These are phyloP conservation scores for Leptosphaerulina australis DNA, from an alignment of 2,329 filamentous ascomycete genomes.

Conservation along the genomic window DNA sequence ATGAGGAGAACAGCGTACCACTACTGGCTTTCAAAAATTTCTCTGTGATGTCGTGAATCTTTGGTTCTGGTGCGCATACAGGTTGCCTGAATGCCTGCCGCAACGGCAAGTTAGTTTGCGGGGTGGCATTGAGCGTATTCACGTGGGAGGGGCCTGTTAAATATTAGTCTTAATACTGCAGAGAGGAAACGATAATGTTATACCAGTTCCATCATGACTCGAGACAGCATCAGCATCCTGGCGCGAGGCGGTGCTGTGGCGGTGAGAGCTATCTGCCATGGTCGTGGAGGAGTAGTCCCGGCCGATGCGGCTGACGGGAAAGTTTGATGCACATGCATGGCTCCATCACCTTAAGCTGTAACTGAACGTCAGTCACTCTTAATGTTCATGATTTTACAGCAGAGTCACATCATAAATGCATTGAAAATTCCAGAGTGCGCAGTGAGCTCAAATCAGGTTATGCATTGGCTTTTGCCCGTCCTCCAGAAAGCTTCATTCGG, in stretches of 20 bases:
- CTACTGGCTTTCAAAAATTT: constrained; percentile 60
- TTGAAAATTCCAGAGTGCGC: background rate
- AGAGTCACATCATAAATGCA: constrained; percentile 17
- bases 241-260: constrained; percentile 33
- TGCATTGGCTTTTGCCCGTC: constrained; percentile 36
- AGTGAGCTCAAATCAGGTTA: constrained; percentile 32
- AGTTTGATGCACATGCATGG: constrained; percentile 19
- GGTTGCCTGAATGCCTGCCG: constrained; percentile 36
- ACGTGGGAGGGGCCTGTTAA: constrained; percentile 22
- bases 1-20: constrained; percentile 48
- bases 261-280: constrained; percentile 41
- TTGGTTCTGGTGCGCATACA: constrained; percentile 38
- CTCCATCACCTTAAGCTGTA: constrained; percentile 11
- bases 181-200: background rate
- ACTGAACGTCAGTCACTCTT: constrained; percentile 1
- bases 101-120: constrained; percentile 35
- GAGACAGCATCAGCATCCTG: constrained; percentile 13
- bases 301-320: constrained; percentile 34
- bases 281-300: constrained; percentile 41
- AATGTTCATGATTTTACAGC: constrained; percentile 4
- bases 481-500: constrained; percentile 25
- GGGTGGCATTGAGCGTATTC: constrained; percentile 12
- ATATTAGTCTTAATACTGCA: constrained; percentile 1
- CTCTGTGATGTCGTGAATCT: constrained; percentile 61
- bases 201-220: constrained; percentile 28